phyloP scores from a whole-genome alignment of 176 grass and related monocot genomes.

The Zea luxurians region DNA sequence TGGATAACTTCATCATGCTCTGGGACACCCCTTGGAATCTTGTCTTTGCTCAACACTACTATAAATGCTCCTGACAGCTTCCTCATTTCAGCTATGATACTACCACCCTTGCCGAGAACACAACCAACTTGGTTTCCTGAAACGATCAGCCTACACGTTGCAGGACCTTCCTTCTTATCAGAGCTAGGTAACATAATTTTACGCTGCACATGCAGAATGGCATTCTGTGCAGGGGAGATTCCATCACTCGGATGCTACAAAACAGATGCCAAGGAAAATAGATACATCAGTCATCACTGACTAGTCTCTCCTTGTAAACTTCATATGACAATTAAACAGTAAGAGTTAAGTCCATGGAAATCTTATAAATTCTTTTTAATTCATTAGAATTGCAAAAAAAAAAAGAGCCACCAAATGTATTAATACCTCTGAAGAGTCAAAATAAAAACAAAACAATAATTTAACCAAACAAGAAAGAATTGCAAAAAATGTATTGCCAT shows the following conservation, averaged over 20 bases:
- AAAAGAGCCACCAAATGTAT: not conserved
- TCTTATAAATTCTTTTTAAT: constrained; percentile 11
- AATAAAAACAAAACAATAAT: constrained; percentile 19
- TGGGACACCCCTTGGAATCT: constrained; percentile 61
- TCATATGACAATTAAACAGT: constrained; percentile 8
- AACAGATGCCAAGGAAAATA: constrained; percentile 24
- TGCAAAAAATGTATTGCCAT: not conserved
- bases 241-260: constrained; percentile 75
- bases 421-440: constrained; percentile 25
- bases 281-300: constrained; percentile 37
- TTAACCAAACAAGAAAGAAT: not conserved
- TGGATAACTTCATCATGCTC: constrained; percentile 84
- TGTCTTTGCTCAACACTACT: constrained; percentile 74
- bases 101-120: constrained; percentile 88
- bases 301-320: constrained; percentile 13
- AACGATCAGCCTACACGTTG: constrained; percentile 62
- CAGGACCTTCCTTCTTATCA: constrained; percentile 54
- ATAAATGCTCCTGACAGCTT: constrained; percentile 86
- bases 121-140: constrained; percentile 83
- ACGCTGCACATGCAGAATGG: constrained; percentile 78
- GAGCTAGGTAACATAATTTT: constrained; percentile 50
- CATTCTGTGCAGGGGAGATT: constrained; percentile 87
- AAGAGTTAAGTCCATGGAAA: constrained; percentile 7
- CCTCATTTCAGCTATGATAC: constrained; percentile 93
- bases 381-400: not conserved